Base-by-base conservation (phyloP, 805 yeast species). In the Starmerella geochares region DNA sequence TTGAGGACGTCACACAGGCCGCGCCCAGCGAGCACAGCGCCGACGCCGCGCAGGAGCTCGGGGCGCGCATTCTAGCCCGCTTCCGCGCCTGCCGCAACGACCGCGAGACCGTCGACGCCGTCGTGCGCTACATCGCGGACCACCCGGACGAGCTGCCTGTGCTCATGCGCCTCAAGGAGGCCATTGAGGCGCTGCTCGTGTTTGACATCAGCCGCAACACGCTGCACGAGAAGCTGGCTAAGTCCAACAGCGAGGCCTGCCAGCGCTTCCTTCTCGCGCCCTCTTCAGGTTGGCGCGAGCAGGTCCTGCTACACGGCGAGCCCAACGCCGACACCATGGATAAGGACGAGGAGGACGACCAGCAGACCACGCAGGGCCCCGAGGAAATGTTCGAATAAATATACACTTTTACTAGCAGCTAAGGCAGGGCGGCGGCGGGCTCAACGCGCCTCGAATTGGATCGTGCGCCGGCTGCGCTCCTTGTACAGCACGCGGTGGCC, bases 401-500 rank as follows among this genome's bases (percentile, higher is more conserved):
- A 38, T 25, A 38, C 42, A 24, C 21, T 19, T 33, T n/a, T 33
- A 11, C 6, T 17, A 33, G 21, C 21, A n/a, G 21, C 8, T 21
- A 4, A 36, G 6, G 37, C 9, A 14, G n/a, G n/a, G 33, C 33
- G 32, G 32, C 32, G 27, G 17, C n/a, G 16, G 14, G 11, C 21
- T 66, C 63, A 82, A 65, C 88, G 77, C 27, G 90, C 88, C 67
- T 82, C 88, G 64, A 82, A 83, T 68, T 83, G 88, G 47, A 83
- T 73, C 94, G 90, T 86, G 73, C 97, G 80, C 75, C 88, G 85
- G 45, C 97, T 90, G 73, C 98, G 83, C 54, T 96, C 95, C 73
- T 92, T 92, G 73, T 90, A 86, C 55, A 92, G 73, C 53, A 92
- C 96, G 71, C 98, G 83, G 72, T 92, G 97, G 56, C 98, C 98